phyloP scores from a whole-genome alignment of 441 rosid species.

The Croton laevigatus region DNA sequence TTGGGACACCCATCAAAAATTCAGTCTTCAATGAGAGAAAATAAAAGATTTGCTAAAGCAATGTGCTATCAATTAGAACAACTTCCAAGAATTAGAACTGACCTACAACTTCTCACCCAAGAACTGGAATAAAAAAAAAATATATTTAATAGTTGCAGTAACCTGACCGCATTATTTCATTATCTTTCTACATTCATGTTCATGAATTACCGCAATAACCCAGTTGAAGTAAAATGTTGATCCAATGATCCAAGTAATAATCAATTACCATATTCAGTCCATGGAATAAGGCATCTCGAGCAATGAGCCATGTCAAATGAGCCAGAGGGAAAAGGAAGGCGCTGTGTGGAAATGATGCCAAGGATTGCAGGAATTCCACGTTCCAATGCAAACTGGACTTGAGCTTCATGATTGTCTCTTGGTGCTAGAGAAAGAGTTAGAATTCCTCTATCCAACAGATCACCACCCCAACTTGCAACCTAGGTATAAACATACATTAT shows the following conservation, averaged over 20 bases:
- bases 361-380: conserved; percentile 97
- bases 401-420: conserved; percentile 98
- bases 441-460: conserved; percentile 80
- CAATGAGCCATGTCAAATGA: conserved; percentile 99
- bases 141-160: background rate
- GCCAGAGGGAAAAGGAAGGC: conserved; percentile 92
- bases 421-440: conserved; percentile 97
- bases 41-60: background rate
- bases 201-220: background rate
- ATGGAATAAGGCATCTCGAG: conserved; percentile 98
- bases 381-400: conserved; percentile 94
- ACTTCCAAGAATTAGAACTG: background rate
- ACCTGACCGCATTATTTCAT: background rate
- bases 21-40: background rate
- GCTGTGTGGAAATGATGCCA: conserved; percentile 95
- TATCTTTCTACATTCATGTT: background rate
- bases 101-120: background rate
- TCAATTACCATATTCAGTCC: conserved; percentile 93
- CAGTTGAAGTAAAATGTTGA: background rate
- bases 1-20: background rate
- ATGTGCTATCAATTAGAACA: background rate
- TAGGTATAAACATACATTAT: conserved; percentile 27
- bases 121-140: background rate
- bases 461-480: conserved; percentile 99
- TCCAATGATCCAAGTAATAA: background rate